A percentile compares a stretch with the other conserved stretches of the same genome.
Evolutionary conservation across 192 early-diverging fungal genomes (phyloP).

Genomic region (Coemansia sp.): DNA sequence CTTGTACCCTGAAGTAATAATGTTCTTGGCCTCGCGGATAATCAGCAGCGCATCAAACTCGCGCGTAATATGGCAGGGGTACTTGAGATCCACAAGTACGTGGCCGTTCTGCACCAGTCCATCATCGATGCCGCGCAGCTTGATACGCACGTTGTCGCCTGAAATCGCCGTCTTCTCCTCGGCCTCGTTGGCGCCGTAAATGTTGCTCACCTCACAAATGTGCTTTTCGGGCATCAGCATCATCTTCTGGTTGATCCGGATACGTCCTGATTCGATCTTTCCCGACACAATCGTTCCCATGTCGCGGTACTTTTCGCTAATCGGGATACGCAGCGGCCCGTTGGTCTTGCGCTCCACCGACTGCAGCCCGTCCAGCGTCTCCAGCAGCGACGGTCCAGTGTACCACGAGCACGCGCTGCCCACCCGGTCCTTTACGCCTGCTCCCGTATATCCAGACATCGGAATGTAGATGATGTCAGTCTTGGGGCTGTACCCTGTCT

Average conservation of each 20-base stretch:
- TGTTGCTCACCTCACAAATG: slow-evolving; percentile 70
- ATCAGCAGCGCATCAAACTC: slow-evolving; percentile 83
- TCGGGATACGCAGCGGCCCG: slow-evolving; percentile 90
- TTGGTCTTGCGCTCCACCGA: slow-evolving; percentile 81
- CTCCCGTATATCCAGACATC: slow-evolving; percentile 95
- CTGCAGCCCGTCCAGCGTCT: slow-evolving; percentile 78
- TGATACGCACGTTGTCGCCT: slow-evolving; percentile 93
- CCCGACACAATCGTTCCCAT: slow-evolving; percentile 96
- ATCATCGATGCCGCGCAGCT: slow-evolving; percentile 90
- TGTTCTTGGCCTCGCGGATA: slow-evolving; percentile 92
- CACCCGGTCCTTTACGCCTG: slow-evolving; percentile 88
- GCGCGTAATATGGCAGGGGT: slow-evolving; percentile 75
- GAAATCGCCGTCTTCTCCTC: slow-evolving; percentile 72
- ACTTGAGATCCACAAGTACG: slow-evolving; percentile 75
- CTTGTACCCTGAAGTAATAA: slow-evolving; percentile 93
- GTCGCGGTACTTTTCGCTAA: slow-evolving; percentile 96
- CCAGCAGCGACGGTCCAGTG: slow-evolving; percentile 84
- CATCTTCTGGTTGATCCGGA: slow-evolving; percentile 84
- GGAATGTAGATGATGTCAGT: slow-evolving; percentile 84
- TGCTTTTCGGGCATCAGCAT: slow-evolving; percentile 91
- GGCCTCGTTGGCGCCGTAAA: slow-evolving; percentile 79
- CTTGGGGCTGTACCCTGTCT: slow-evolving; percentile 84
- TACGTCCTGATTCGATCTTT: slow-evolving; percentile 91
- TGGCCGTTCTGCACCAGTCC: slow-evolving; percentile 85
- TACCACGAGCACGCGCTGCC: slow-evolving; percentile 68